Conservation (phyloP, 2,329 filamentous ascomycete species). For the Annulohypoxylon truncatum region DNA sequence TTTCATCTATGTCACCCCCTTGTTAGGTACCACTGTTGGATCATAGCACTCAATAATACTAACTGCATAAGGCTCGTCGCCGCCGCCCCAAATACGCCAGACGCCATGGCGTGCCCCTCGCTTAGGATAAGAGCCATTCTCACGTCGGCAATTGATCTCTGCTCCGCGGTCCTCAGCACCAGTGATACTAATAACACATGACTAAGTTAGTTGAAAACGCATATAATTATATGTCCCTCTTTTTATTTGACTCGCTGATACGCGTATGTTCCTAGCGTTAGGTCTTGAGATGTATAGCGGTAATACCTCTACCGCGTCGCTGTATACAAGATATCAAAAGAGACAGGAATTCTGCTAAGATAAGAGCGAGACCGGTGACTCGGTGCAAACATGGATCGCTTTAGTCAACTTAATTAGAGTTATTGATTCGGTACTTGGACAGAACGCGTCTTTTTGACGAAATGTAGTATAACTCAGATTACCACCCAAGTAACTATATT, state of each 20-base stretch:
- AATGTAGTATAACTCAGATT: no score
- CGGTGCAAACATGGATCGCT: no score
- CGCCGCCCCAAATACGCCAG: conserved; percentile 43
- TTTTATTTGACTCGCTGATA: background rate
- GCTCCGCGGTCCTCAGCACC: background rate
- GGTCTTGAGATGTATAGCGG: no score
- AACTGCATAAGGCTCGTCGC: conserved; percentile 50
- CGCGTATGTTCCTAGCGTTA: no score
- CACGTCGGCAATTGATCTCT: conserved; percentile 22
- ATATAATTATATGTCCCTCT: conserved; percentile 26
- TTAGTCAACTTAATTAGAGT: no score
- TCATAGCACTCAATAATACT: conserved; percentile 53
- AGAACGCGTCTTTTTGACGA: no score
- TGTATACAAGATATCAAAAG: no score
- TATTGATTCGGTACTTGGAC: no score
- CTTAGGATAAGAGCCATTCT: conserved; percentile 45
- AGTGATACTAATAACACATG: conserved; percentile 24
- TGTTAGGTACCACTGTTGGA: conserved; percentile 48
- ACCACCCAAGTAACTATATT: no score
- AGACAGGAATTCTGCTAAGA: no score
- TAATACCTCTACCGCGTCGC: no score
- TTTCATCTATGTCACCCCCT: background rate
- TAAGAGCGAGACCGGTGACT: no score
- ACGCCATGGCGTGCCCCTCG: conserved; percentile 40
- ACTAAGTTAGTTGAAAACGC: conserved; percentile 1